These are phyloP conservation scores for Trichoderma koningii DNA, from an alignment of 2,329 filamentous ascomycete genomes.

Conservation along the genomic window DNA sequence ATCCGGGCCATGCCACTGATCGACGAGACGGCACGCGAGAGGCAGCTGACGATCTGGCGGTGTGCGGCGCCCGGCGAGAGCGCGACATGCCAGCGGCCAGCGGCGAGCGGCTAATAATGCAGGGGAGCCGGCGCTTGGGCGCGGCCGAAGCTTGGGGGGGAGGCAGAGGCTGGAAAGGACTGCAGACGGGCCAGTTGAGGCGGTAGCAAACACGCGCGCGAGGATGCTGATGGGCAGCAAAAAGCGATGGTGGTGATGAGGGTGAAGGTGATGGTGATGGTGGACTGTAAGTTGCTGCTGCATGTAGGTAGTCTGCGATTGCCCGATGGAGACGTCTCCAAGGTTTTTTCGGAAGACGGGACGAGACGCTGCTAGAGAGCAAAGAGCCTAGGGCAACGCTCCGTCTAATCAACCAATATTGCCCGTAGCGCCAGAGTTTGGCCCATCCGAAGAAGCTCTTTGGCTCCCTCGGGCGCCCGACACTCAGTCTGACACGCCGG, in stretches of 20 bases:
- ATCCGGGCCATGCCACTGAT: neutral
- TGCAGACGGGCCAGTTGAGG: neutral
- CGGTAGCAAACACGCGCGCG: neutral
- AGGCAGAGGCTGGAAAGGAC: neutral
- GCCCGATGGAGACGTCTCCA: too few species aligned
- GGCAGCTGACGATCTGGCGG: conserved; percentile 17
- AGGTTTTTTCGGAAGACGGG: conserved; percentile 2
- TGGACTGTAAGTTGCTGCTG: too few species aligned
- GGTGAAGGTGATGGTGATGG: neutral
- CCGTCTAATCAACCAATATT: neutral
- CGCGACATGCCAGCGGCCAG: conserved; percentile 7
- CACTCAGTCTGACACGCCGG: conserved; percentile 16
- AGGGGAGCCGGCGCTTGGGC: conserved; percentile 18
- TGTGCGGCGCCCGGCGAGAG: conserved; percentile 4
- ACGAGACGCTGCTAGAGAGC: conserved; percentile 5
- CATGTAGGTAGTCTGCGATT: too few species aligned
- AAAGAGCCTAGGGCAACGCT: neutral
- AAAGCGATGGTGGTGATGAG: neutral
- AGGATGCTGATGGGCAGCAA: too few species aligned
- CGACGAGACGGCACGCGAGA: neutral
- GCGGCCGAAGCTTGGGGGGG: neutral
- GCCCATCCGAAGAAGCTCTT: neutral
- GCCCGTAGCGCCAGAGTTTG: neutral
- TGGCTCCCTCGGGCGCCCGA: conserved; percentile 10
- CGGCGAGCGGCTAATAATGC: conserved; percentile 13